These are phyloP conservation scores for Cutaneotrichosporon cyanovorans DNA, from an alignment of 1,284 basidiomycete genomes.

Conservation along the genomic window DNA sequence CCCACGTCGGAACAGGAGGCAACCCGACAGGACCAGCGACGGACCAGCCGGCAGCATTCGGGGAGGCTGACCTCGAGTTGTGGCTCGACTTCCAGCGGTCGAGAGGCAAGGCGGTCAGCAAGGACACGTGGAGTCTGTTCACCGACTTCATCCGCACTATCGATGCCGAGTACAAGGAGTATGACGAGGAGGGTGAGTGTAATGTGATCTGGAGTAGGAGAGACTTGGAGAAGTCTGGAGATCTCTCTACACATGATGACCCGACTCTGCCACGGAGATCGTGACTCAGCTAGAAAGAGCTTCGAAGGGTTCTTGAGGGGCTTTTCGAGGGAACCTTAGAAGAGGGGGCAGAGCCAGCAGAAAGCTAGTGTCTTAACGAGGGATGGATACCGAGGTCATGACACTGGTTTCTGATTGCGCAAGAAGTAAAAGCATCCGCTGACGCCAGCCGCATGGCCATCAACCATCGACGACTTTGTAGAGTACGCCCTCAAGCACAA, in stretches of 20 bases:
- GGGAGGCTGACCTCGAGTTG: conserved; percentile 58
- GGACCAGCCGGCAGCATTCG: conserved; percentile 54
- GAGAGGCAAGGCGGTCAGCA: conserved; percentile 74
- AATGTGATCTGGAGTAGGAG: neutral
- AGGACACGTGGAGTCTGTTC: conserved; percentile 91
- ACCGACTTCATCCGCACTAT: conserved; percentile 59
- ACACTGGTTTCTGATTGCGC: no score
- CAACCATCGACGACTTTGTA: conserved; percentile 47
- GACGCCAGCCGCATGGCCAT: conserved; percentile 43
- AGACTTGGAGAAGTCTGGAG: no score
- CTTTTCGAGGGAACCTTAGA: no score
- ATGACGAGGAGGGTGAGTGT: conserved; percentile 71
- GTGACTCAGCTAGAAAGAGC: no score
- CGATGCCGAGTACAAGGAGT: conserved; percentile 68
- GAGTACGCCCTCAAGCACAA: conserved; percentile 33
- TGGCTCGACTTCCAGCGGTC: conserved; percentile 77
- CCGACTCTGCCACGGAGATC: no score
- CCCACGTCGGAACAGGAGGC: conserved; percentile 30
- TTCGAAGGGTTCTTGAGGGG: no score
- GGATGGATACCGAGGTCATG: no score
- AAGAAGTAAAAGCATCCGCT: no score
- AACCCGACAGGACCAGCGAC: conserved; percentile 36
- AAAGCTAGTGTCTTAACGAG: no score
- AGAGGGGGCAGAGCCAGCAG: no score
- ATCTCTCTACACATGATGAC: no score